Evolutionary conservation across 2,329 filamentous ascomycete species (phyloP), one percentile per base, ranked within the genome.

Genomic region (Fusarium falciforme): DNA sequence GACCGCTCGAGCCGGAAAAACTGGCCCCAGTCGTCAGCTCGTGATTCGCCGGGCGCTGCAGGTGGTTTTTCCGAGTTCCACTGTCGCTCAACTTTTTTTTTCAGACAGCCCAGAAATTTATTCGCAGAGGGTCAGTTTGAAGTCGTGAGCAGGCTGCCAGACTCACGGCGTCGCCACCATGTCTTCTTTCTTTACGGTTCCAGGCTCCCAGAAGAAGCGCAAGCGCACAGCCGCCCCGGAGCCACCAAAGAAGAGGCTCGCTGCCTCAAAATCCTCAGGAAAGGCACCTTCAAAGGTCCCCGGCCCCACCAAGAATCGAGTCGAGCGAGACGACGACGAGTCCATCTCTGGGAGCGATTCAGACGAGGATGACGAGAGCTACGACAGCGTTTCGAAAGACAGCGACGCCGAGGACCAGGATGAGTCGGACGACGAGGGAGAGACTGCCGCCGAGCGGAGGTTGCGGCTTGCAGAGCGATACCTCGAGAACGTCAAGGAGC

Each of bases 131-230:
- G 79, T 71, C 71, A 42, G 73, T 75, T 67, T 33, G 62, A 79
- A 73, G 72, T 75, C 67, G 73, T 72, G 68, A 76, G 68, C 67
- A 79, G 70, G 71, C 73, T 79, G 70, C 71, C 73, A 76, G 78
- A 71, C 55, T 67, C 62, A 64, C 73, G 73, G 62, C 70, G 54
- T 67, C 76, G 72, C 78, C 77, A 86, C 75, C 76, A 97, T 97
- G 95, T 97, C 96, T 79, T 98, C 95, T 42, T 99, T 98, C 85
- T 99, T 99, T 85, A 98, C 95, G 61, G 87, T 93, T 42, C 95
- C 96, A 7, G 93, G 93, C 44, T 93, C 93, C 60, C 93, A 96
- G 80, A 94, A 94, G 86, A 98, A 98, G 89, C 89, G 96, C 78
- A 98, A 98, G 88, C 89, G 95, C 70, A 79, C 86, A 8, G 83